These are phyloP conservation scores for Debaryomycetaceae sp. DNA, from an alignment of 1,139 yeast genomes.

Conservation along the genomic window DNA sequence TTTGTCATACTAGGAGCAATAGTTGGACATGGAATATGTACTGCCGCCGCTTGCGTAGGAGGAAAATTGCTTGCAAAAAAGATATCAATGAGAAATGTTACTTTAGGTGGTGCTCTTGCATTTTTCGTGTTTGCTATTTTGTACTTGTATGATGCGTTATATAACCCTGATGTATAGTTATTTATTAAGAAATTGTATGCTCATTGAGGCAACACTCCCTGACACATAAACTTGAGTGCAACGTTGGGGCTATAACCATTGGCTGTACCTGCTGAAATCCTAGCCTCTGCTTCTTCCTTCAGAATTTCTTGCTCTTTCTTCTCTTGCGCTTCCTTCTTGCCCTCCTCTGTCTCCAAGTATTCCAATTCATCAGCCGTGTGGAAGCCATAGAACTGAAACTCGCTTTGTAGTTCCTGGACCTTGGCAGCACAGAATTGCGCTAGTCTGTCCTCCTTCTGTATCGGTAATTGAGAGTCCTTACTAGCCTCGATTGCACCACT, in stretches of 20 bases:
- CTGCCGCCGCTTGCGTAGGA: conserved; percentile 88
- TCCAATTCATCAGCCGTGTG: conserved; percentile 48
- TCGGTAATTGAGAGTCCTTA: conserved; percentile 14
- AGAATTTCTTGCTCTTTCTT: conserved; percentile 26
- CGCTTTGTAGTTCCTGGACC: conserved; percentile 50
- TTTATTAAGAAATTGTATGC: background rate
- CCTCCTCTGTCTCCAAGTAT: conserved; percentile 36
- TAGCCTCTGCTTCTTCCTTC: conserved; percentile 24
- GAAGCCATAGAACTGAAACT: conserved; percentile 62
- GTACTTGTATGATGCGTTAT: conserved; percentile 68
- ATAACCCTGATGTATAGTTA: conserved; percentile 11
- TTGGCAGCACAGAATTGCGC: conserved; percentile 60
- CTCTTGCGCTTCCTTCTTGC: conserved; percentile 29
- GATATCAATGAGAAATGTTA: conserved; percentile 87
- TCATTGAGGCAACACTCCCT: conserved; percentile 23
- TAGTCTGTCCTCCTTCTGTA: conserved; percentile 48
- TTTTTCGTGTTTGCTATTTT: conserved; percentile 78
- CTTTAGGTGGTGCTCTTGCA: conserved; percentile 85
- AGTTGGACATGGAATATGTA: conserved; percentile 87
- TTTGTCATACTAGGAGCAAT: conserved; percentile 85
- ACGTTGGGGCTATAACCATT: conserved; percentile 34
- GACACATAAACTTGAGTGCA: conserved; percentile 41
- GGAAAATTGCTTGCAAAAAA: conserved; percentile 87
- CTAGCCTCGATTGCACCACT: conserved; percentile 46
- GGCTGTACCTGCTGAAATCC: conserved; percentile 30